Base-by-base conservation (phyloP, 345 rosid species). In the Clausena lansium region DNA sequence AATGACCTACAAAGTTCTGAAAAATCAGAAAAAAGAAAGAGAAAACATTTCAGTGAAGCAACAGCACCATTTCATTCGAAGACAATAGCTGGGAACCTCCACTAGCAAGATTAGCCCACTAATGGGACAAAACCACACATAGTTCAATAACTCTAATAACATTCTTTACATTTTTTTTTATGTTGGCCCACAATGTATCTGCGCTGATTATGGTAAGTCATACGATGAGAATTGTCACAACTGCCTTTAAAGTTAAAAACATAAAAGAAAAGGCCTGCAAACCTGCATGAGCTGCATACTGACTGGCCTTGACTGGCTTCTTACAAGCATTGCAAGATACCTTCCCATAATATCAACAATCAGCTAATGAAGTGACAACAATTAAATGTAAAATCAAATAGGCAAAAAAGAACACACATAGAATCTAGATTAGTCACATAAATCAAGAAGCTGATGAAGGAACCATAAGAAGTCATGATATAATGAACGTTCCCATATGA, bases 311-410 rank as follows among this genome's bases (percentile, higher is more conserved):
- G 68, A 91, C 72, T 58, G 94, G 91, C 86, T 87, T 91, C 87
- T 89, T 91, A 84, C 94, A 91, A n/a, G 85, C 87, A 81, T 88
- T 89, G 87, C 93, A 91, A 62, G 88, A 82, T 70, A 91, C 92
- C 94, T 91, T 81, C 78, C 83, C 32, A 77, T 41, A 32, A 77
- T 19, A 78, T 79, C 59, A 64, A 73, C 65, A 70, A 77, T 82
- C 38, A 78, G 71, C 64, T 27, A 24, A 73, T 55, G 35, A 73
- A 47, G 27, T 67, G 4, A 50, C 78, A 25, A 68, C 72, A 41
- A 2, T 32, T 47, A 70, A 24, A 17, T 5, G 28, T 45, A 63
- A 47, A 24, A 20, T 35, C 73, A 75, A 17, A 74, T 67, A 73
- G 36, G 30, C n/a, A 72, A 8, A 5, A 6, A 38, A 27, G 63